Base-by-base conservation (phyloP, 108 stramenopile species). In the Conticribra weissflogii region DNA sequence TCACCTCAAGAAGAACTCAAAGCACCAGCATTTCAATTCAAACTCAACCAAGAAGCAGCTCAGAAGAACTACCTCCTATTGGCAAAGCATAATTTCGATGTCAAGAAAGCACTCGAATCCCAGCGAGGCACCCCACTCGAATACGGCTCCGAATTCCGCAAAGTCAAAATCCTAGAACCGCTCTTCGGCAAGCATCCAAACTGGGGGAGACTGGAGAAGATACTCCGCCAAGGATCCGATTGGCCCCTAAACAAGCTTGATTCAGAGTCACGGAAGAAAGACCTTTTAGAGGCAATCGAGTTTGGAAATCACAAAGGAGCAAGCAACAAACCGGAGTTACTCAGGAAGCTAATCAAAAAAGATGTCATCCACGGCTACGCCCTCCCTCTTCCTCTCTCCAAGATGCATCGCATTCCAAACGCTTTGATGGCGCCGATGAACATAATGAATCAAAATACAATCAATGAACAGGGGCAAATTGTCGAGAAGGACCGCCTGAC, bases 11-110 rank as follows among this genome's bases (percentile, higher is more conserved):
- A 57, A 17, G 29, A 2, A 60, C 59, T 44, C 14, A 23, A 45
- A 4, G 15, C 59, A 7, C 21, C 41, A 1, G 24, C 41, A 22
- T 60, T 60, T 5, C 1, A 19, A 2, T 60, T 60, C 36, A 3
- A 44, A 17, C n/a, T 60, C 0, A 44, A 36, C 1, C 41, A 23
- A 24, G 59, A 60, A 45, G 59, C 59, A 22, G 59, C 59, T 7
- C 3, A 45, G 1, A 16, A 44, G 5, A 60, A 60, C 36, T 32
- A 15, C 0, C 22, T 3, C 2, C 3, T 60, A 21, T 5, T 60
- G 2, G n/a, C 29, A 1, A 22, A 60, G 1, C 45, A 60, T 21
- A 3, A 24, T 1, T 19, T 45, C 2, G 14, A 60, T 21, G 14
- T 60, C 5, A 44, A 23, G 25, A 44, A 24, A 44, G 59, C 59